Evolutionary conservation across 2,329 filamentous ascomycete genomes (phyloP), one percentile per base, ranked within the genome.

Genomic region (Aspergillus phoenicis): DNA sequence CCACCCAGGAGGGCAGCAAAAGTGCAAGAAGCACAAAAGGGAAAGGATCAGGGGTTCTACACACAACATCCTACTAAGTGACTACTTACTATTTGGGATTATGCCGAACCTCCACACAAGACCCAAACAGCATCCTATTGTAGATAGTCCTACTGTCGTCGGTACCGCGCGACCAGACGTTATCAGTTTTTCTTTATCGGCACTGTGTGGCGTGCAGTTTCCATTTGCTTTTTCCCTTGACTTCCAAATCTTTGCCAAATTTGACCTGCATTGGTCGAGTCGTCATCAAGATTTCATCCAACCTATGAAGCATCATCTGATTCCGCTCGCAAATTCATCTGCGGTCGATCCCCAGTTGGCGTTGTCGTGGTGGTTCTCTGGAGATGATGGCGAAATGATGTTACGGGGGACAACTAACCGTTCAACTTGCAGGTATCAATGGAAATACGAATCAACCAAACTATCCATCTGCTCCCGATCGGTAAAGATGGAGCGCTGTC

Each of bases 371-470:
- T 17, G 17, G n/a, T 33, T 51, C 15, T 51, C 15, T 51, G 24
- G 22, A 26, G 33, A 57, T 57, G 48, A 48, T 62, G 52, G 22
- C 57, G 36, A 38, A 38, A 58, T 59, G 45, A 54, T 61, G 45
- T 58, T 41, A 55, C 17, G 51, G 13, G n/a, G 33, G n/a, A 41
- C 38, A 33, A 45, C 28, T 48, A 41, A 45, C 28, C 47, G 2
- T 15, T 51, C n/a, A 33, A 26, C 8, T 20, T 45, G 41, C 41
- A 45, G 41, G 41, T 45, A 22, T 22, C 41, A 45, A 24, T 24
- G 20, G 13, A 22, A 20, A 45, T 49, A 45, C 41, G 41, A 22
- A 22, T 17, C 41, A 45, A 17, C 43, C 43, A 24, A 47, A 47
- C 10, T 47, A 13, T 43, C 5, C 39, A 43, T 49, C 45, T 6